A percentile compares a stretch with the other conserved stretches of the same genome.
Conservation (phyloP, 2,329 filamentous ascomycete species). For the Monilinia fructigena region DNA sequence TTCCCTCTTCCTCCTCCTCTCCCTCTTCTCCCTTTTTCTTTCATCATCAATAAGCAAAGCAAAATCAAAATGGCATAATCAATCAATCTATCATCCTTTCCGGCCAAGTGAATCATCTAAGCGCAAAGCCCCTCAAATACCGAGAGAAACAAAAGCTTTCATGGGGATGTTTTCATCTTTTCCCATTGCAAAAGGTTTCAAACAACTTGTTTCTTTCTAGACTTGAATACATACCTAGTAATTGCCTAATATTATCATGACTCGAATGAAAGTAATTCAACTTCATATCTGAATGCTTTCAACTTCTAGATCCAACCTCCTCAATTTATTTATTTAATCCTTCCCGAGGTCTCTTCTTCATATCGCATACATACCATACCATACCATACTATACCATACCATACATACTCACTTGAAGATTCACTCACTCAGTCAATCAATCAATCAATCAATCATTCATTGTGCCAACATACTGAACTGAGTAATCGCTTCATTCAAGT, state of each 20-base stretch:
- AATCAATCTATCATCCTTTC: too few species aligned
- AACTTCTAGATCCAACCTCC: background rate
- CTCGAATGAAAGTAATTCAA: background rate
- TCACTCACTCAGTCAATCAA: too few species aligned
- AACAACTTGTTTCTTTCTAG: too few species aligned
- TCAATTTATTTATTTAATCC: constrained; percentile 5
- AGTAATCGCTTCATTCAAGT: background rate
- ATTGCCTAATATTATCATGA: background rate
- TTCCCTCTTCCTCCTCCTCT: too few species aligned
- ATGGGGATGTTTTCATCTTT: background rate
- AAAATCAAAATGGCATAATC: background rate
- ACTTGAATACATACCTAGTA: too few species aligned
- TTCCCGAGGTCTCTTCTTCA: background rate
- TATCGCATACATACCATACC: too few species aligned
- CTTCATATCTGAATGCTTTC: constrained; percentile 7
- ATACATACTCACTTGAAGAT: too few species aligned
- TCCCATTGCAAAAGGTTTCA: background rate
- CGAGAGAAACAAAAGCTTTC: background rate
- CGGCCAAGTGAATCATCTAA: too few species aligned
- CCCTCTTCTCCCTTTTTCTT: background rate
- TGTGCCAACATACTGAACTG: too few species aligned
- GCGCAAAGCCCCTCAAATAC: background rate
- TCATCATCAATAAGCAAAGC: background rate
- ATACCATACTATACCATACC: too few species aligned
- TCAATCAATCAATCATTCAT: too few species aligned